A percentile compares a stretch with the other conserved stretches of the same genome.
These are phyloP conservation scores for Mycosphaerelloides madeirae DNA, from an alignment of 2,329 filamentous ascomycete species.

Conservation along the genomic window DNA sequence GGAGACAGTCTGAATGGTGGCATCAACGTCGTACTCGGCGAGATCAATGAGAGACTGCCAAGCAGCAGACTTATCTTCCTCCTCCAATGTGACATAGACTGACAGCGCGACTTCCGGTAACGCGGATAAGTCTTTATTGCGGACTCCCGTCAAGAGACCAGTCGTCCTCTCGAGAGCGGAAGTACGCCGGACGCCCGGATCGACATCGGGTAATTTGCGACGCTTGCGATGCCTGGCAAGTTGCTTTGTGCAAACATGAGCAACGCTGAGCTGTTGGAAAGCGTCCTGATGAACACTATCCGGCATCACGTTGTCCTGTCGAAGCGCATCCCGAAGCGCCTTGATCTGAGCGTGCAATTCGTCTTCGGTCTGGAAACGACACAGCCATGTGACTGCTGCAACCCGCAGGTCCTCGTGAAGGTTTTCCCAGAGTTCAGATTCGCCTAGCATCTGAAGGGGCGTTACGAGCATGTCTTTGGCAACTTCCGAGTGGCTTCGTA, in stretches of 20 bases:
- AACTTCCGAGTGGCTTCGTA: constrained; percentile 5
- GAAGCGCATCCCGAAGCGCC: constrained; percentile 17
- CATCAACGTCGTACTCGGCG: constrained; percentile 11
- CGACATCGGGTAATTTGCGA: constrained; percentile 10
- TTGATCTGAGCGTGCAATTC: constrained; percentile 13
- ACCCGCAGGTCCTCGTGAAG: constrained; percentile 26
- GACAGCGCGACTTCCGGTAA: constrained; percentile 17
- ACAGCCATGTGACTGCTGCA: constrained; percentile 21
- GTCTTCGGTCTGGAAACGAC: constrained; percentile 12
- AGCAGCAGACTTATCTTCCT: constrained; percentile 18
- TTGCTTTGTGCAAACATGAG: background rate
- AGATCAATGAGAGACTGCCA: constrained; percentile 25
- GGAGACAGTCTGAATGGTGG: constrained; percentile 9
- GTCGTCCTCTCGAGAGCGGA: background rate
- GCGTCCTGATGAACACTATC: constrained; percentile 18
- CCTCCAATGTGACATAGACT: constrained; percentile 18
- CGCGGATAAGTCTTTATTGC: constrained; percentile 13
- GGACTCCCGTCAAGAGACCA: constrained; percentile 17
- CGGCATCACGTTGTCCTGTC: constrained; percentile 22
- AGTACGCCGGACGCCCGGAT: background rate
- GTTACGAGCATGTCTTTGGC: constrained; percentile 18
- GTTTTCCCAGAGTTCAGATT: constrained; percentile 11
- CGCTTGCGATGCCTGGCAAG: constrained; percentile 17
- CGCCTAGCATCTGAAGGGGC: constrained; percentile 9
- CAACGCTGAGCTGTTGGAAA: constrained; percentile 19